phyloP scores from a whole-genome alignment of 2,329 filamentous ascomycete genomes.

The Plectosphaerella cucumerina region DNA sequence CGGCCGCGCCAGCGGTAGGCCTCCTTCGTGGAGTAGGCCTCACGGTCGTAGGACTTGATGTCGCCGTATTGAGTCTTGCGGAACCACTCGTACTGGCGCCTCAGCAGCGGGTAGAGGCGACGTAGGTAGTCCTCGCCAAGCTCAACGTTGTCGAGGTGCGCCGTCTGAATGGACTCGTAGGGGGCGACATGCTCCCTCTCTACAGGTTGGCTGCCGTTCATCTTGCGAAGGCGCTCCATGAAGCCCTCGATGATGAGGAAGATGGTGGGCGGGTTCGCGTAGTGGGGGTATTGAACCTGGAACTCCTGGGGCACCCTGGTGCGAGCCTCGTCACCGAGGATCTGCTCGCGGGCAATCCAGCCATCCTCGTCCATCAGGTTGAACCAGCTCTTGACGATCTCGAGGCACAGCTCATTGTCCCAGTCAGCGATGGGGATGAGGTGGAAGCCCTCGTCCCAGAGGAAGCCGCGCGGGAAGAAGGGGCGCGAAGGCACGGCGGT shows the following conservation, averaged over 20 bases:
- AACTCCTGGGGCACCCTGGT: slow-evolving; percentile 94
- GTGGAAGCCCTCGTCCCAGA: slow-evolving; percentile 99
- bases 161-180: slow-evolving; percentile 50
- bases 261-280: slow-evolving; percentile 92
- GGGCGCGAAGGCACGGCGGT: slow-evolving; percentile 88
- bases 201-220: slow-evolving; percentile 41
- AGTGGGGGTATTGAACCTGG: slow-evolving; percentile 93
- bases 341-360: slow-evolving; percentile 96
- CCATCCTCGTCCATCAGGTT: slow-evolving; percentile 93
- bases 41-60: slow-evolving; percentile 84
- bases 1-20: slow-evolving; percentile 94
- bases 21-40: slow-evolving; percentile 84
- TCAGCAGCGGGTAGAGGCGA: slow-evolving; percentile 79
- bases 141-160: slow-evolving; percentile 63
- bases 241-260: slow-evolving; percentile 86
- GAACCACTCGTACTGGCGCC: slow-evolving; percentile 93
- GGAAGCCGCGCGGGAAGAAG: slow-evolving; percentile 93
- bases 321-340: slow-evolving; percentile 83
- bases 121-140: slow-evolving; percentile 68
- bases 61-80: slow-evolving; percentile 86
- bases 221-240: slow-evolving; percentile 67
- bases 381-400: slow-evolving; percentile 94
- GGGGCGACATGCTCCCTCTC: slow-evolving; percentile 39
- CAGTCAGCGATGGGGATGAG: slow-evolving; percentile 87
- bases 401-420: slow-evolving; percentile 82